phyloP scores from a whole-genome alignment of 148 eudicot species.

The Mesembryanthemum crystallinum region DNA sequence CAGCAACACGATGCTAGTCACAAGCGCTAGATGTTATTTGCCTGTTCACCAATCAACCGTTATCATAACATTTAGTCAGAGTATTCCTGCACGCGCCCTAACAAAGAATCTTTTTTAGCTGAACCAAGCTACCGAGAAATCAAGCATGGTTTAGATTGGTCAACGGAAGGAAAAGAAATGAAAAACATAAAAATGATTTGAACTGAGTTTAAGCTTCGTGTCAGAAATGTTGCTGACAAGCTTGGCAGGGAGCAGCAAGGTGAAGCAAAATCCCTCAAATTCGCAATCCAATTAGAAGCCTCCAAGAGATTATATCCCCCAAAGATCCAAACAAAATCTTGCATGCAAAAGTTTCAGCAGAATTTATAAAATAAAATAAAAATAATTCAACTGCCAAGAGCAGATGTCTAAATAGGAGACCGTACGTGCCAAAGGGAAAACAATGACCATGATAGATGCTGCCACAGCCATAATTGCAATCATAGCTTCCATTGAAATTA shows the following conservation, averaged over 20 bases:
- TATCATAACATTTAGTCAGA: too few relatives aligned
- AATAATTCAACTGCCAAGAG: slow-evolving; percentile 24
- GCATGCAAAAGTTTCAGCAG: slow-evolving; percentile 4
- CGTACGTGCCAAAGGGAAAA: slow-evolving; percentile 44
- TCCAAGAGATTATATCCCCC: slow-evolving; percentile 11
- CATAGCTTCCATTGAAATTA: slow-evolving; percentile 43
- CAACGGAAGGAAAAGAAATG: background rate
- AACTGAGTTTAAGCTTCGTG: background rate
- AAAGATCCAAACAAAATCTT: slow-evolving; percentile 1
- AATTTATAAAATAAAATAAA: background rate
- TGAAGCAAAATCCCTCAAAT: background rate
- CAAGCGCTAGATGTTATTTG: too few relatives aligned
- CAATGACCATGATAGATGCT: slow-evolving; percentile 39
- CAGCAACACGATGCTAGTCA: too few relatives aligned
- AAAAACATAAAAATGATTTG: background rate
- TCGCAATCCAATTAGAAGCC: slow-evolving; percentile 15
- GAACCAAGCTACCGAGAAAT: background rate
- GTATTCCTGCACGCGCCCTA: too few relatives aligned
- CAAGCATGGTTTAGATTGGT: background rate
- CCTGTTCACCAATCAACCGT: too few relatives aligned
- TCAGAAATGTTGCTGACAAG: background rate
- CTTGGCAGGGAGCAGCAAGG: slow-evolving; percentile 7
- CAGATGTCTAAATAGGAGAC: slow-evolving; percentile 33
- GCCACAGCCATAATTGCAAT: slow-evolving; percentile 53
- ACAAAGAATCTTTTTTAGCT: background rate